Base-by-base conservation (phyloP, 352 stramenopile species). In the Elongisporangium anandrum region DNA sequence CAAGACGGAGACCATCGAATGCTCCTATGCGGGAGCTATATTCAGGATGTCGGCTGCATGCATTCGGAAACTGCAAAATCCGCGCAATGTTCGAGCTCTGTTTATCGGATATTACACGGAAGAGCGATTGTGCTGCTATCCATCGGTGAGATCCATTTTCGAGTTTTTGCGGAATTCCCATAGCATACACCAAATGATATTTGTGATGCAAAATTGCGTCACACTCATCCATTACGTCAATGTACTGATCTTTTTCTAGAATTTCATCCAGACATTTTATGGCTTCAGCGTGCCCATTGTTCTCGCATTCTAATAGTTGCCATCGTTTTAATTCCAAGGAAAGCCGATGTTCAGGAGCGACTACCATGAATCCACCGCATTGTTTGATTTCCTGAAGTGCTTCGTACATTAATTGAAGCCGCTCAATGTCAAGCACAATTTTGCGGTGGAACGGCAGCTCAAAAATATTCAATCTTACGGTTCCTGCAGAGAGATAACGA, bases 131-230 rank as follows among this genome's bases (percentile, higher is more conserved):
- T 7, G 80, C 76, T 19, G 63, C 74, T 10, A 73, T 64, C 73
- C 79, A 93, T 39, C 88, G 70, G 23, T 78, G 58, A 13, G 70
- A 50, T 0, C 83, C 82, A 47, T 60, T 68, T 24, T 73, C 74
- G 3, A 97, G 78, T 5, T 57, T 57, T 9, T 67, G 62, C 4
- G 78, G 63, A 3, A 47, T 61, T 0, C 89, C 89, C 5, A 94
- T 75, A 0, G 88, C 85, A 60, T 97, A 97, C 38, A 97, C 75
- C 17, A 97, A 77, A 47, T 97, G 88, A 56, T 94, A 97, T 15
- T 79, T 79, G 68, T 96, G 81, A 20, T 91, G 79, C 0, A 97
- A 73, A 9, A 97, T 54, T 8, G 92, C 91, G 66, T 97, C 88
- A 48, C 73, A 81, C 49, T 97, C 87, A 70, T 97, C 91, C 21